phyloP scores from a whole-genome alignment of 345 rosid species.

The Bruguiera parviflora region DNA sequence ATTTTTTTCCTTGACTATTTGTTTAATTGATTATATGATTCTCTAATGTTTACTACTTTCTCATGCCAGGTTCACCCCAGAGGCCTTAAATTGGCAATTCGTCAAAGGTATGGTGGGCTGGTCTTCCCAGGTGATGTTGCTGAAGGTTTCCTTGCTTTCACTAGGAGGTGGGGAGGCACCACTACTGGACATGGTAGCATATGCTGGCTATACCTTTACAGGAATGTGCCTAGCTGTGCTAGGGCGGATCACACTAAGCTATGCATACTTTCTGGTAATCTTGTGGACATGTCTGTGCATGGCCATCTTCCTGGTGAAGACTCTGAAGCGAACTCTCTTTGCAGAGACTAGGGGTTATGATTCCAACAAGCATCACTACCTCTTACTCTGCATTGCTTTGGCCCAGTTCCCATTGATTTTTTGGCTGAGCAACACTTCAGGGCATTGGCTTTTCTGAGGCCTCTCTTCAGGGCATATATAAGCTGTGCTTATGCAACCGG shows the following conservation, averaged over 20 bases:
- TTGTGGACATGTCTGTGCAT: constrained; percentile 49
- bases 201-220: constrained; percentile 50
- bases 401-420: constrained; percentile 34
- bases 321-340: constrained; percentile 40
- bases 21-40: too few species aligned
- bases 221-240: constrained; percentile 48
- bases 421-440: constrained; percentile 34
- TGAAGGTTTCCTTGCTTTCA: constrained; percentile 42
- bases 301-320: constrained; percentile 55
- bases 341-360: constrained; percentile 29
- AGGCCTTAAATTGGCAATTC: constrained; percentile 52
- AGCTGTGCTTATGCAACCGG: too few species aligned
- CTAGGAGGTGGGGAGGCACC: constrained; percentile 55
- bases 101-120: constrained; percentile 53
- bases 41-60: too few species aligned
- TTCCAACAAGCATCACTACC: constrained; percentile 31
- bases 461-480: neutral
- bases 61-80: constrained; percentile 40
- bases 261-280: constrained; percentile 38
- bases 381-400: constrained; percentile 31
- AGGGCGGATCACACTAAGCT: constrained; percentile 36
- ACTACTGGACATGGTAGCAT: constrained; percentile 47
- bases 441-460: constrained; percentile 14
- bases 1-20: too few species aligned
- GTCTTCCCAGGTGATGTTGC: constrained; percentile 48